Conservation (phyloP, 805 yeast species). For the Kuraishia ogatae region DNA sequence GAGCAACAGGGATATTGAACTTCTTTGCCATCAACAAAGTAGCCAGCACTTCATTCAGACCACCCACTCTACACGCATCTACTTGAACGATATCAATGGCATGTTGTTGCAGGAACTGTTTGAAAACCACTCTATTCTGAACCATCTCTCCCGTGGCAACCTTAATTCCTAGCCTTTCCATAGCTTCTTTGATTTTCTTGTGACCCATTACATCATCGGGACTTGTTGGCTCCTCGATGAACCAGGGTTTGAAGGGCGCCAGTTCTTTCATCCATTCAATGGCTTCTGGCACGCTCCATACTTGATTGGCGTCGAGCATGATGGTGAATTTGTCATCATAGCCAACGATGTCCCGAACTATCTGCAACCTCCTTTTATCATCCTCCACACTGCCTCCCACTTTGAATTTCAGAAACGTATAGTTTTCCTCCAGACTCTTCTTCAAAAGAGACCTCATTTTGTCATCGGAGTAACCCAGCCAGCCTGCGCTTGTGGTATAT, state of each 20-base stretch:
- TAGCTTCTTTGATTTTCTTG: constrained; percentile 12
- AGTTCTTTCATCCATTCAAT: constrained; percentile 13
- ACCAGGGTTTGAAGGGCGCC: constrained; percentile 13
- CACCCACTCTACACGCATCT: constrained; percentile 15
- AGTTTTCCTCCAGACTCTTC: constrained; percentile 26
- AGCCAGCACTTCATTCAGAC: constrained; percentile 15
- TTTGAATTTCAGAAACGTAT: constrained; percentile 29
- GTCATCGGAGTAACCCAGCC: constrained; percentile 34
- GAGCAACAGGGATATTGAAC: constrained; percentile 13
- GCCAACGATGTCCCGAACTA: constrained; percentile 32
- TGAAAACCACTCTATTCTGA: constrained; percentile 15
- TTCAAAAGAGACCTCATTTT: constrained; percentile 24
- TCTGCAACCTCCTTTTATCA: constrained; percentile 24
- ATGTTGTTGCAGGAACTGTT: constrained; percentile 14
- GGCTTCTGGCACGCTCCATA: constrained; percentile 16
- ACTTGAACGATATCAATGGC: constrained; percentile 17
- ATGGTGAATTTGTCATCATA: constrained; percentile 16
- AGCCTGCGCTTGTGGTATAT: constrained; percentile 35
- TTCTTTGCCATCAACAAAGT: constrained; percentile 14
- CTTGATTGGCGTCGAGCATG: constrained; percentile 18
- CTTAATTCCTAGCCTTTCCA: constrained; percentile 10
- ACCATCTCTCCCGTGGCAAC: constrained; percentile 19
- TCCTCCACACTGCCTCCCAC: constrained; percentile 27
- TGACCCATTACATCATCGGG: constrained; percentile 17
- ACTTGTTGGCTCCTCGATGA: constrained; percentile 17